Evolutionary conservation across 169 alveolate genomes (phyloP), one percentile per base, ranked within the genome.

Genomic region (Toxoplasma gondii): DNA sequence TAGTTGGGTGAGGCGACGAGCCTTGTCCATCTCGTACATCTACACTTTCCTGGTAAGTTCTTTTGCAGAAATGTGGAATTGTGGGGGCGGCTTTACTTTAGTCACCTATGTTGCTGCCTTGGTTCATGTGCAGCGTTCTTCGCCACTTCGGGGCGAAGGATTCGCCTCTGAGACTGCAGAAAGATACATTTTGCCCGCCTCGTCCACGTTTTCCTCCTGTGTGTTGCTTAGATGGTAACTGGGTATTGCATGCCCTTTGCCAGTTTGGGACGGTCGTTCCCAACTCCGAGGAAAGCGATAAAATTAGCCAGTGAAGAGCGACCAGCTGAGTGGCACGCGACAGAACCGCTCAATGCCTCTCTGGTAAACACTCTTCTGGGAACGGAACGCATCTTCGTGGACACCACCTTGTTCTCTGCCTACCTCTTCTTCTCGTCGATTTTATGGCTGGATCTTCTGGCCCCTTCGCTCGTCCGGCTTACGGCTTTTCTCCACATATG

Each of bases 221-320:
- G 87, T 78, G 45, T 34, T 78, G 43, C 34, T 9, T 34, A 78
- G 87, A 78, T 78, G 87, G 87, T 78, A 38, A 78, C 87, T 4
- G 87, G 87, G 41, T 78, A 78, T 34, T 78, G 87, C 24, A 78
- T 78, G 44, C 87, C 87, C 29, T 78, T 78, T 78, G 87, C 87
- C 87, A 34, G 29, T 78, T 44, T 78, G 87, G 53, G 34, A 34
- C 87, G 45, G 53, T 78, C 87, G 87, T 78, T 78, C 44, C 45
- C 39, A 34, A 78, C 87, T 24, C 87, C 87, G 87, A 34, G 45
- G 87, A 78, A 78, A 24, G 87, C 27, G 45, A 27, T 34, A 16
- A 34, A 16, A 5, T 39, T 78, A 27, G 87, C 34, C 87, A 34
- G 29, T 34, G 87, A 34, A 78, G 87, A 78, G 7, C 44, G 7